phyloP scores from a whole-genome alignment of 2,329 filamentous ascomycete genomes.

The Fusarium mundagurra region DNA sequence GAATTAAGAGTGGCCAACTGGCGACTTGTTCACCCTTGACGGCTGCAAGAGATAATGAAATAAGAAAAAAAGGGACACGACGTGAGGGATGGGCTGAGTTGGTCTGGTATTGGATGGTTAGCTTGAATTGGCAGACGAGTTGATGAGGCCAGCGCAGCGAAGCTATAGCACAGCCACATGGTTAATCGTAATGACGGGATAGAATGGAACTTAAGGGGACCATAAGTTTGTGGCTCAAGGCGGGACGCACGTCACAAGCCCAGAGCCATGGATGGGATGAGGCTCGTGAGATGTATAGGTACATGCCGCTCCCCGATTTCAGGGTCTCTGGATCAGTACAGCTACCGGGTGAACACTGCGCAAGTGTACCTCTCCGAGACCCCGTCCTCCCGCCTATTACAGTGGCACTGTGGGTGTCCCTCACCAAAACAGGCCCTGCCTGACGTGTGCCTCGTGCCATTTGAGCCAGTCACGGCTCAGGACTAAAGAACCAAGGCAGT shows the following conservation, averaged over 20 bases:
- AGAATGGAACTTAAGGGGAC: constrained; percentile 2
- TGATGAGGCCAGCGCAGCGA: constrained; percentile 45
- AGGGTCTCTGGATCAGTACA: not conserved
- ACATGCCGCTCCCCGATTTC: not conserved
- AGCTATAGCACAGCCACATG: constrained; percentile 44
- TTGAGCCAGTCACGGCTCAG: constrained; percentile 29
- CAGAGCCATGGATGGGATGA: constrained; percentile 12
- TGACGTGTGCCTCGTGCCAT: constrained; percentile 40
- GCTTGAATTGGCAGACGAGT: constrained; percentile 29
- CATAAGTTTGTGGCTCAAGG: constrained; percentile 18
- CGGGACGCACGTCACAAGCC: constrained; percentile 32
- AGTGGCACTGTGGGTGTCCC: constrained; percentile 31
- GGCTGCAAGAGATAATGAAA: constrained; percentile 22
- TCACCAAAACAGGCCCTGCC: constrained; percentile 36
- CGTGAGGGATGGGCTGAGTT: constrained; percentile 35
- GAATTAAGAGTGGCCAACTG: constrained; percentile 28
- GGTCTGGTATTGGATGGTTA: constrained; percentile 22
- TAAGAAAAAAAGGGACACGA: constrained; percentile 33
- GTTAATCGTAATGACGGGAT: constrained; percentile 23
- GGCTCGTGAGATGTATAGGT: constrained; percentile 14
- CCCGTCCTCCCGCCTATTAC: constrained; percentile 29
- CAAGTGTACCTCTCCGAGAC: constrained; percentile 22
- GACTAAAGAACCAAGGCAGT: constrained; percentile 36
- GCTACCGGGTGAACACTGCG: not conserved
- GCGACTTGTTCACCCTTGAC: constrained; percentile 35